Conservation (phyloP, 805 yeast genomes). For the Priceomyces haplophilus region DNA sequence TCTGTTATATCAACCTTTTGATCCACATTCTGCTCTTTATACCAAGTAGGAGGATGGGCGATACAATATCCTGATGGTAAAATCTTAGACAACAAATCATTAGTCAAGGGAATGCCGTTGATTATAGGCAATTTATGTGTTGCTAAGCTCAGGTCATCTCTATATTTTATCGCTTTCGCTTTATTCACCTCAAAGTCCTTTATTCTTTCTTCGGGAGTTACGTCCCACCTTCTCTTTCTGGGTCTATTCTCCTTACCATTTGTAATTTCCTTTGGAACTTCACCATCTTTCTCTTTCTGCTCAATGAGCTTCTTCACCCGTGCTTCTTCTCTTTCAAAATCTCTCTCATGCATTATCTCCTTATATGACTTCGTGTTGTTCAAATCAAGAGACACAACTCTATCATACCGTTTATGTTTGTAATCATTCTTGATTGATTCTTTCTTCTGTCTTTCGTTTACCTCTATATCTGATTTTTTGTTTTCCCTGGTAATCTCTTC, state of each 20-base stretch:
- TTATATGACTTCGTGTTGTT: slow-evolving; percentile 35
- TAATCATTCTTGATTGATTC: slow-evolving; percentile 24
- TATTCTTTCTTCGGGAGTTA: slow-evolving; percentile 34
- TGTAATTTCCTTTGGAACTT: neutral
- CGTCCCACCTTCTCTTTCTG: slow-evolving; percentile 46
- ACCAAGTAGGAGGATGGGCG: slow-evolving; percentile 43
- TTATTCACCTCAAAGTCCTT: neutral
- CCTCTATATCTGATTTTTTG: slow-evolving; percentile 14
- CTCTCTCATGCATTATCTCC: slow-evolving; percentile 41
- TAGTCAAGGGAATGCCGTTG: slow-evolving; percentile 37
- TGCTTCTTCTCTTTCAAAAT: slow-evolving; percentile 35
- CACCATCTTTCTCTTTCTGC: slow-evolving; percentile 14
- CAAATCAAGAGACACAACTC: slow-evolving; percentile 23
- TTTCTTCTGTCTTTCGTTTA: slow-evolving; percentile 15
- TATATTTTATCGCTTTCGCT: neutral
- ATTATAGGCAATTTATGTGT: slow-evolving; percentile 24
- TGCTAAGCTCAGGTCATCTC: neutral
- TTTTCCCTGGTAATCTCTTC: slow-evolving; percentile 23
- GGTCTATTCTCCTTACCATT: slow-evolving; percentile 3
- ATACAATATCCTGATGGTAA: slow-evolving; percentile 53
- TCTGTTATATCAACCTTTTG: slow-evolving; percentile 35
- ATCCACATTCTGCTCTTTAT: slow-evolving; percentile 25
- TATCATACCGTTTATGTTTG: slow-evolving; percentile 24
- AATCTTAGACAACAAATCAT: slow-evolving; percentile 44
- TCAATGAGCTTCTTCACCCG: slow-evolving; percentile 22